These are phyloP conservation scores for Geranium brycei DNA, from an alignment of 345 rosid genomes.

Conservation along the genomic window DNA sequence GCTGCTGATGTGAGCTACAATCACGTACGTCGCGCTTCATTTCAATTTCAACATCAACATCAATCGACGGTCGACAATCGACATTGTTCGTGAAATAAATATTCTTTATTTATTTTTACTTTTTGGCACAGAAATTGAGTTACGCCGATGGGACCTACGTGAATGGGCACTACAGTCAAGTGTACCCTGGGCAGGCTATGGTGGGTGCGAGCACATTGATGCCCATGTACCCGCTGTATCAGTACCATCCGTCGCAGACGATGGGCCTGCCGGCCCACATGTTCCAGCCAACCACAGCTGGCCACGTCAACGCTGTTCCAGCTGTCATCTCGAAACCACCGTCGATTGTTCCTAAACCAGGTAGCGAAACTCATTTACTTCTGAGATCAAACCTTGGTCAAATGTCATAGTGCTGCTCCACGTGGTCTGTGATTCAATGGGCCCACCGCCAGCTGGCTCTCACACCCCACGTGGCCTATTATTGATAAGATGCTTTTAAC, in stretches of 20 bases:
- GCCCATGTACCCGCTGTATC: constrained; percentile 75
- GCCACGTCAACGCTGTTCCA: constrained; percentile 29
- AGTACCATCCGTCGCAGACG: constrained; percentile 47
- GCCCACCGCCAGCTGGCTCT: too few relatives aligned
- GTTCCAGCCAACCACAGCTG: constrained; percentile 31
- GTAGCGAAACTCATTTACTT: too few relatives aligned
- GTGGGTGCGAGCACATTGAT: constrained; percentile 60
- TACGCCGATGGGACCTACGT: constrained; percentile 41
- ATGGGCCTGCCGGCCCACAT: constrained; percentile 17
- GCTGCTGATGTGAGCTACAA: constrained; percentile 50
- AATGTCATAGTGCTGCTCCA: too few relatives aligned
- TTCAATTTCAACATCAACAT: too few relatives aligned
- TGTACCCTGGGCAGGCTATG: constrained; percentile 59
- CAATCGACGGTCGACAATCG: constrained; percentile 10
- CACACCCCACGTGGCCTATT: too few relatives aligned
- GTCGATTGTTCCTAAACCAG: constrained; percentile 30
- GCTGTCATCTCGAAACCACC: constrained; percentile 45
- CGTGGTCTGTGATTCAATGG: too few relatives aligned
- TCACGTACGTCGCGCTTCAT: constrained; percentile 25
- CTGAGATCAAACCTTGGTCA: too few relatives aligned
- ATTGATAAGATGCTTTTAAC: too few relatives aligned
- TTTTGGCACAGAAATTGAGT: constrained; percentile 43
- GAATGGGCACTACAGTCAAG: constrained; percentile 52
- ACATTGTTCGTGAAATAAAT: too few relatives aligned
- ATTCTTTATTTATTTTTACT: background rate